Base-by-base conservation (phyloP, 2,329 filamentous ascomycete species). In the Alternaria triticimaculans region DNA sequence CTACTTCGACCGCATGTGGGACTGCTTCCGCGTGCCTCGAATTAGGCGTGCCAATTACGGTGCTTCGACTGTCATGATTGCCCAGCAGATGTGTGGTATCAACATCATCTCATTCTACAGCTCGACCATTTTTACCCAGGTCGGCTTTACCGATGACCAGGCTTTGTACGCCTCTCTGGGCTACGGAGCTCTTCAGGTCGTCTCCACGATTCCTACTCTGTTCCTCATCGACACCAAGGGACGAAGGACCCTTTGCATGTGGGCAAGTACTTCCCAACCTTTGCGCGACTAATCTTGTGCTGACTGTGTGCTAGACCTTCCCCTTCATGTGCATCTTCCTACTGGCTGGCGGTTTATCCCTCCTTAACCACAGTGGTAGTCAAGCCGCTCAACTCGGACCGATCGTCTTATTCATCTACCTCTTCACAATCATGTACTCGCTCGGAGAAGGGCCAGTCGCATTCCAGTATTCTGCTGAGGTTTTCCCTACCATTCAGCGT, bases 81-180 rank as follows among this genome's bases (percentile, higher is more conserved):
- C 79, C 7, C 76, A 80, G 57, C 78, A 82, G 45, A 78, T 82
- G 72, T 80, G 78, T 56, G 80, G 80, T 54, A 81, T 81, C 72
- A 97, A 97, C 81, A 94, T 89, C 3, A 91, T 97, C 14, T 93
- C 93, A 0, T 85, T 90, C 61, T 96, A 94, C 50, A 97, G 96
- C 74, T 94, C 74, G 1, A 72, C 95, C 72, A 75, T 90, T 58
- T 93, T 96, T 76, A 94, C 91, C 0, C 45, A 74, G 3, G 77
- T 69, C 37, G 77, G 77, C 4, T 79, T 77, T 67, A 67, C 61
- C 2, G 12, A 45, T 1, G 63, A 55, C 2, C 63, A 80, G 60
- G 77, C 78, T 3, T 58, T 80, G 10, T 79, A 75, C 64, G 78
- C 78, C 3, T 80, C 78, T 10, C 72, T 80, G 6, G 78, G 78